Conservation (phyloP, 1,139 yeast species). For the Zygoascus meyerae region DNA sequence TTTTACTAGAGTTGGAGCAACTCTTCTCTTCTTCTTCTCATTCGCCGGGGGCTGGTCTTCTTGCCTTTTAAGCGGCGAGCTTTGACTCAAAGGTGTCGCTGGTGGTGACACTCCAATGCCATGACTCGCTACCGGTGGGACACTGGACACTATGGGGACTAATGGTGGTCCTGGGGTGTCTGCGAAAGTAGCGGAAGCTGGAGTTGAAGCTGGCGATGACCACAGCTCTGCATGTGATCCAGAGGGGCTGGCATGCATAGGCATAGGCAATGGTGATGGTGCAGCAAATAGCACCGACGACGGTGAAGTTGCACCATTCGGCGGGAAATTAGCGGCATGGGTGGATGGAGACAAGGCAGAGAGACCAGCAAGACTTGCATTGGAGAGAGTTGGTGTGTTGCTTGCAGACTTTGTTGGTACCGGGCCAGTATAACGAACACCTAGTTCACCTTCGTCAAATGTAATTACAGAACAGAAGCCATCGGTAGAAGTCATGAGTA, state of each 20-base stretch:
- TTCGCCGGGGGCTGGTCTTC: conserved; percentile 5
- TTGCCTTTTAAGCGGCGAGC: conserved; percentile 7
- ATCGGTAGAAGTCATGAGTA: conserved; percentile 83
- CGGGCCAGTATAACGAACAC: conserved; percentile 33
- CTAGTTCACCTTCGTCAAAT: conserved; percentile 50
- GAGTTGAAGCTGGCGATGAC: conserved; percentile 6
- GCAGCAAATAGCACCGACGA: neutral
- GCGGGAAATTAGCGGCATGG: conserved; percentile 8
- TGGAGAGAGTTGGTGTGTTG: conserved; percentile 5
- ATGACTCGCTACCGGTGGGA: conserved; percentile 20
- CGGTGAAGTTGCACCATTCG: neutral
- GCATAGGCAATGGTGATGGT: neutral
- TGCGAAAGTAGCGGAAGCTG: conserved; percentile 3
- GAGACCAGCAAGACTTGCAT: neutral
- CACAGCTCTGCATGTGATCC: conserved; percentile 4
- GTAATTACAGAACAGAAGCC: conserved; percentile 77
- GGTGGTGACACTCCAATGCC: conserved; percentile 19
- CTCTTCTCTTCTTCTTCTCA: conserved; percentile 39
- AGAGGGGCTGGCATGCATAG: neutral
- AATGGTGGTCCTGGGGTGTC: conserved; percentile 13
- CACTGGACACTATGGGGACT: conserved; percentile 21
- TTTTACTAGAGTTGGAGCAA: conserved; percentile 41
- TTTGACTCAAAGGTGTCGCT: conserved; percentile 15
- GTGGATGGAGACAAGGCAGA: conserved; percentile 6
- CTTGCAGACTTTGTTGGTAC: conserved; percentile 10